phyloP scores from a whole-genome alignment of 2,329 filamentous ascomycete species.

The Aspergillus felis region DNA sequence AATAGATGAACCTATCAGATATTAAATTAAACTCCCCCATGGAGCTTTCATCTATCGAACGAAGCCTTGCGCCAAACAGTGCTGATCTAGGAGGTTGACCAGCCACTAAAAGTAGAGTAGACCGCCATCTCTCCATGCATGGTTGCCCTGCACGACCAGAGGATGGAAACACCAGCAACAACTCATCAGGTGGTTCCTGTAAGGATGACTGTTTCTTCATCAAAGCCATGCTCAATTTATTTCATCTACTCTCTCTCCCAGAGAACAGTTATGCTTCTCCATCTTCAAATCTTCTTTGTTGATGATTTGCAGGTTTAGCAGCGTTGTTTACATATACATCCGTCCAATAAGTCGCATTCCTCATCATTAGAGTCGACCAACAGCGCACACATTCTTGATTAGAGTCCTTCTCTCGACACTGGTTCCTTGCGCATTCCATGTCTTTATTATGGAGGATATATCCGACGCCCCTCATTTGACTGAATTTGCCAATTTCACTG shows the following conservation, averaged over 20 bases:
- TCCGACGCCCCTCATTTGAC: background rate
- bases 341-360: background rate
- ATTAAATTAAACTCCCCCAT: background rate
- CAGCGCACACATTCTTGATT: background rate
- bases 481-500: background rate
- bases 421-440: background rate
- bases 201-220: background rate
- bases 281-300: background rate
- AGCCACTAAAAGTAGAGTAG: background rate
- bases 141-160: constrained; percentile 18
- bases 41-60: background rate
- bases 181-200: constrained; percentile 1
- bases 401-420: too few species aligned
- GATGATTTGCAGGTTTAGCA: background rate
- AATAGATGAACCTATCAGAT: background rate
- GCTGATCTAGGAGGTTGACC: background rate
- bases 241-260: background rate
- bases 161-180: constrained; percentile 11
- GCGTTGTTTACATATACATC: background rate
- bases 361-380: too few species aligned
- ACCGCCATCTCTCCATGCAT: background rate
- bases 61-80: background rate
- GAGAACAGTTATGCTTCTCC: background rate
- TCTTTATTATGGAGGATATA: constrained; percentile 1
- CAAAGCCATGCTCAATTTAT: background rate